A percentile compares a stretch with the other conserved stretches of the same genome.
phyloP scores from a whole-genome alignment of 2,329 filamentous ascomycete species.

The Alternaria ethzedia region DNA sequence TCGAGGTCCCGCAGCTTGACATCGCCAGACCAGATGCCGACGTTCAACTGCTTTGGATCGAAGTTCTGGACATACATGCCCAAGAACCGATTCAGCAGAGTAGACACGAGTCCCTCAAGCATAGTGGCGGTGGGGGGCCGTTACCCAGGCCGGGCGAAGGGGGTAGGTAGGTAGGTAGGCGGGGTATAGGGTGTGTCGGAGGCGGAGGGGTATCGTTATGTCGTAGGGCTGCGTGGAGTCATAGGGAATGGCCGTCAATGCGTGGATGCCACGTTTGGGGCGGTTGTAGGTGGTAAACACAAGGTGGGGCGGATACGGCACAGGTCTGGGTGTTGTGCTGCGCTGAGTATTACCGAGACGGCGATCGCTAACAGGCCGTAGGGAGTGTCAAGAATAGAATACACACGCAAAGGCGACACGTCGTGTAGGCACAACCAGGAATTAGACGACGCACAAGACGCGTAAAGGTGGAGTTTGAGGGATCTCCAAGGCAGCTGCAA shows the following conservation, averaged over 20 bases:
- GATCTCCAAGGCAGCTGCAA: constrained; percentile 45
- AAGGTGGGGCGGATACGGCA: constrained; percentile 23
- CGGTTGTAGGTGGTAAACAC: constrained; percentile 36
- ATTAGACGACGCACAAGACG: constrained; percentile 29
- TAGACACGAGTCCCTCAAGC: constrained; percentile 96
- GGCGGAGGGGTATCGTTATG: constrained; percentile 33
- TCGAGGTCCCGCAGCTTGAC: constrained; percentile 94
- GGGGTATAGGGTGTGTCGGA: constrained; percentile 23
- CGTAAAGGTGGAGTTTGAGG: constrained; percentile 25
- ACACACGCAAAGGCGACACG: constrained; percentile 24
- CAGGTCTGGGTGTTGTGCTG: constrained; percentile 29
- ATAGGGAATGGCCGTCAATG: constrained; percentile 34
- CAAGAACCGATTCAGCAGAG: constrained; percentile 97
- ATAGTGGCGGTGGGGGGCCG: constrained; percentile 71
- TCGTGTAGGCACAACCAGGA: constrained; percentile 17
- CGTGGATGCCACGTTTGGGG: constrained; percentile 20
- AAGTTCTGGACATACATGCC: constrained; percentile 99
- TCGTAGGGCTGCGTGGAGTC: constrained; percentile 40
- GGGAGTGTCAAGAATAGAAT: constrained; percentile 30
- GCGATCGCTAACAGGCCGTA: constrained; percentile 15
- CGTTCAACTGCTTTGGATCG: constrained; percentile 95
- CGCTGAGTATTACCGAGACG: constrained; percentile 22
- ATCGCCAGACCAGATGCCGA: constrained; percentile 98
- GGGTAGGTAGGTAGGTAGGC: constrained; percentile 9
- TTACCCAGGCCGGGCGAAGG: constrained; percentile 71